Evolutionary conservation across 176 grass and related monocot species (phyloP), one percentile per base, ranked within the genome.

Genomic region (Leersia perrieri): DNA sequence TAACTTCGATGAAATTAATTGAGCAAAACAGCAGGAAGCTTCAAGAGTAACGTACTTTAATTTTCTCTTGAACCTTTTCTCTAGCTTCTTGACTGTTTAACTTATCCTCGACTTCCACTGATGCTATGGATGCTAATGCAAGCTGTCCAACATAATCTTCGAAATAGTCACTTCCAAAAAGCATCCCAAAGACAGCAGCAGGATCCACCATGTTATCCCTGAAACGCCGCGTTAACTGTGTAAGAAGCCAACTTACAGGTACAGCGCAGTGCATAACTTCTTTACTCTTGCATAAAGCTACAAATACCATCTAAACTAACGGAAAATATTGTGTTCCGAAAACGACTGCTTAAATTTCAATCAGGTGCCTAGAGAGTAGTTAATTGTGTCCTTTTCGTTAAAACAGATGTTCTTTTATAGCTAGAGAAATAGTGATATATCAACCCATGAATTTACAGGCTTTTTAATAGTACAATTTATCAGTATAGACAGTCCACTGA

Each of bases 61-160:
- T 88, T 79, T 95, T 99, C 60, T 99, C 96, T 66, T 90, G 96
- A 90, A 92, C 63, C 84, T 82, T 99, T 66, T 63, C 70, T 72
- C 72, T 90, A 31, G 87, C 68, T 33, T 98, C 95, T 68, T 88
- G 88, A 71, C 55, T 67, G 41, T 88, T 88, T 79, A 71, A 83
- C 13, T 74, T 89, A 80, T 95, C 88, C 4, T 92, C 92, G 65
- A 93, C 31, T 79, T 95, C 96, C 40, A 81, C 75, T 10, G 96
- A 95, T 82, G 90, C 92, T 82, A 99, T 66, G 27, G 96, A 88
- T 84, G 96, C 92, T 66, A 99, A 79, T 39, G 96, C 96, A 74
- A 99, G 88, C 72, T 99, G 92, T 33, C 96, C 96, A 60, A 99
- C 88, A 82, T 95, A 99, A 80, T 95, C 92, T 89, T 99, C 96